These are phyloP conservation scores for Isabelozyma rhagii DNA, from an alignment of 805 yeast species.

Conservation along the genomic window DNA sequence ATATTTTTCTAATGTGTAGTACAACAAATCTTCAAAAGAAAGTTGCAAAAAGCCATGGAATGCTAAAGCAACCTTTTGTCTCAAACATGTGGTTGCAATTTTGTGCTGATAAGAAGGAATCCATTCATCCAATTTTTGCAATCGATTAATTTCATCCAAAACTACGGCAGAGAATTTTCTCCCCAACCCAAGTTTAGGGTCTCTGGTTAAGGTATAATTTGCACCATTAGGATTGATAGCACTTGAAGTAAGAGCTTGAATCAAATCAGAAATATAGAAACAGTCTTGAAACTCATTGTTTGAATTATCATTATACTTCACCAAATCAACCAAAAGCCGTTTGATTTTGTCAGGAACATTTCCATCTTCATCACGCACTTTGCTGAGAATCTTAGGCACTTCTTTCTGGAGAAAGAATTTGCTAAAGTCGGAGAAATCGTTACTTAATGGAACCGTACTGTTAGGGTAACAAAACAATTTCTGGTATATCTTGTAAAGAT, in stretches of 20 bases:
- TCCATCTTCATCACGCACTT: slow-evolving; percentile 60
- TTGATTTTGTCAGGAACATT: slow-evolving; percentile 56
- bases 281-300: slow-evolving; percentile 75
- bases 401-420: slow-evolving; percentile 67
- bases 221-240: slow-evolving; percentile 16
- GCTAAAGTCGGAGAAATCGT: slow-evolving; percentile 73
- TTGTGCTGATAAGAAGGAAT: slow-evolving; percentile 66
- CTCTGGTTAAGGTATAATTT: slow-evolving; percentile 1
- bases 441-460: slow-evolving; percentile 65
- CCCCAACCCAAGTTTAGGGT: slow-evolving; percentile 5
- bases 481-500: slow-evolving; percentile 68
- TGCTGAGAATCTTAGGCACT: slow-evolving; percentile 60
- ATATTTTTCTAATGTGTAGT: slow-evolving; percentile 47
- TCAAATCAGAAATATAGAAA: slow-evolving; percentile 57
- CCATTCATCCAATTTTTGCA: slow-evolving; percentile 81
- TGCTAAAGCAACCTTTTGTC: slow-evolving; percentile 58
- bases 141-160: slow-evolving; percentile 66
- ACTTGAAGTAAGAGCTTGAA: slow-evolving; percentile 47
- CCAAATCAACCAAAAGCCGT: slow-evolving; percentile 61
- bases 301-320: slow-evolving; percentile 83
- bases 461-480: slow-evolving; percentile 68
- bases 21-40: slow-evolving; percentile 52
- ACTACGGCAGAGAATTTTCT: slow-evolving; percentile 23
- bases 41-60: slow-evolving; percentile 51
- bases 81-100: slow-evolving; percentile 54